phyloP scores from a whole-genome alignment of 305 asterid species.

The Withania somnifera region DNA sequence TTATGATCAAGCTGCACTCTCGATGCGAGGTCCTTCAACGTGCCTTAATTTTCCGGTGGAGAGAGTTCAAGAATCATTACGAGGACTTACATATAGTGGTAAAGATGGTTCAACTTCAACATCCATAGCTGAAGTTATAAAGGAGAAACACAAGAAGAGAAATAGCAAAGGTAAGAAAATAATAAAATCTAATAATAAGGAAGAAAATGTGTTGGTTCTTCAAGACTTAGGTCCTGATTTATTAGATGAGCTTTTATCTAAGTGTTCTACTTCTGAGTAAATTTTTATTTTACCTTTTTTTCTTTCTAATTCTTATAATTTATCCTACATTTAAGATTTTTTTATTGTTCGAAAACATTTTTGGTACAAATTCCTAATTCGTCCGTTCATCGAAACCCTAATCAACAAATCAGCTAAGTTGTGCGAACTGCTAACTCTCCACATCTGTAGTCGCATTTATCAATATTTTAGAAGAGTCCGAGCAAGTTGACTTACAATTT shows the following conservation, averaged over 20 bases:
- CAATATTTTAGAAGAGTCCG: too few species aligned
- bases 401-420: neutral
- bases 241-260: slow-evolving; percentile 34
- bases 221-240: slow-evolving; percentile 50
- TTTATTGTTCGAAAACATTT: neutral
- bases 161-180: neutral
- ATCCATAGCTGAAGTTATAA: slow-evolving; percentile 32
- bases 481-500: neutral
- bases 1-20: slow-evolving; percentile 52
- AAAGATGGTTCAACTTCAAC: slow-evolving; percentile 11
- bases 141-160: slow-evolving; percentile 35
- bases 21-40: slow-evolving; percentile 28
- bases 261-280: neutral
- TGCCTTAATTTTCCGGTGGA: slow-evolving; percentile 31
- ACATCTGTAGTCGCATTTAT: too few species aligned
- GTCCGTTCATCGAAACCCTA: neutral
- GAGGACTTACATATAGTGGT: neutral
- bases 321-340: neutral
- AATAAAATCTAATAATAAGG: neutral
- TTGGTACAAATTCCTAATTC: neutral
- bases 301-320: neutral
- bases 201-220: slow-evolving; percentile 25
- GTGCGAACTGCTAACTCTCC: too few species aligned
- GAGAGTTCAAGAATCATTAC: slow-evolving; percentile 23
- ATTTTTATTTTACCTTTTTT: neutral